These are phyloP conservation scores for Chenopodium album DNA, from an alignment of 148 eudicot species.

Conservation along the genomic window DNA sequence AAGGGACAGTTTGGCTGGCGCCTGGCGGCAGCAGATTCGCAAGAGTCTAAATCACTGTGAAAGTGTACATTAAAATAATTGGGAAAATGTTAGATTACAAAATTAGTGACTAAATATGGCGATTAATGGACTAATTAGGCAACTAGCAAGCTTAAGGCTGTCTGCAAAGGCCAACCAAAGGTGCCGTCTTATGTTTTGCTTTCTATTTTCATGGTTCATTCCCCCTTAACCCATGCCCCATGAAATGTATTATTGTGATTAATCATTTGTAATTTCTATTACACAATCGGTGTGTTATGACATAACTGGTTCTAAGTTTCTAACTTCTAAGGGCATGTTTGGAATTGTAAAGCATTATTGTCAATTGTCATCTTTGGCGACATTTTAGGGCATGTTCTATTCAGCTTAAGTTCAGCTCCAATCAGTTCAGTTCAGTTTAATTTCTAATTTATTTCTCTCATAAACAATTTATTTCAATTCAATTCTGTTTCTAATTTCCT, in stretches of 20 bases:
- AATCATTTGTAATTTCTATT: too few species aligned
- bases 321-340: too few species aligned
- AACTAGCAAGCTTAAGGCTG: conserved; percentile 14
- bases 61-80: conserved; percentile 7
- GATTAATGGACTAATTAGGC: conserved; percentile 19
- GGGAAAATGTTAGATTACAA: background rate
- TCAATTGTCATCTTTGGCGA: too few species aligned
- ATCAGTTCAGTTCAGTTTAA: too few species aligned
- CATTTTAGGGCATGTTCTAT: too few species aligned
- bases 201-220: background rate
- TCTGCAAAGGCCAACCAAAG: conserved; percentile 12
- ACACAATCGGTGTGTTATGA: too few species aligned
- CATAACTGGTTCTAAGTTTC: too few species aligned
- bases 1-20: conserved; percentile 32
- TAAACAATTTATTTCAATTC: too few species aligned
- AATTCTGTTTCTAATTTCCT: too few species aligned
- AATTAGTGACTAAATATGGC: conserved; percentile 24
- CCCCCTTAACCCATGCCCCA: background rate
- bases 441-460: too few species aligned
- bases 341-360: too few species aligned
- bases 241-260: background rate
- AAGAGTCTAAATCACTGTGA: background rate
- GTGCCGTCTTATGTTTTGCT: conserved; percentile 4
- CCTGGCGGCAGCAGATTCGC: conserved; percentile 8
- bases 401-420: too few species aligned